Base-by-base conservation (phyloP, 345 rosid genomes). In the Ceriops tagal region DNA sequence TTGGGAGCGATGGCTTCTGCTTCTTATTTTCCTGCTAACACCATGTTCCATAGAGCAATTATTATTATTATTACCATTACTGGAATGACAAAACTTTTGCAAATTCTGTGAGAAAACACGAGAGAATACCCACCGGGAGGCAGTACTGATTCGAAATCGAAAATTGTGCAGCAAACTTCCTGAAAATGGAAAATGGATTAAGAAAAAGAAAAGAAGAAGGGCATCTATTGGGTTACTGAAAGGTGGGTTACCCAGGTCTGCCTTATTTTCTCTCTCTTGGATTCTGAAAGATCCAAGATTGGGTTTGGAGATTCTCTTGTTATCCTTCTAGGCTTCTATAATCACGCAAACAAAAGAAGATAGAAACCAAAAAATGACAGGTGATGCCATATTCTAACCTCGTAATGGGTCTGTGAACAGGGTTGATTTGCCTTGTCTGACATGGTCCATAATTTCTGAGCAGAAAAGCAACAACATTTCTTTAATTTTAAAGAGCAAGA, bases 151-250 rank as follows among this genome's bases (percentile, higher is more conserved):
- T 82, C 49, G 79, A 66, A 68, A 76, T 69, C 22, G 84, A 79
- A 61, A 81, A 64, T 79, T 88, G 85, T 27, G 86, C 86, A 18
- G 84, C 87, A 74, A 63, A 83, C 61, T 81, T 86, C 85, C 93
- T 88, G 69, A 51, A 51, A 53, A 31, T 63, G 22, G 9, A 58
- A 19, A 21, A 13, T 56, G 31, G 59, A 24, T 24, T 4, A 0
- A 24, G 26, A 24, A 0, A 24, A 28, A 20, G 9, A 20, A 53
- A 53, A 11, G 24, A 24, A 24, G 3, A 22, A 24, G 3, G 59
- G 49, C 49, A 13, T 43, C 5, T 13, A 43, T 13, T 13, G 49
- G 49, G 49, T 43, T 43, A 4, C 49, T 43, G 49, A 43, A 43
- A 56, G 59, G 31, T 56, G 31, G 18, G 22, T 24, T 24, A 13